A percentile compares a stretch with the other conserved stretches of the same genome.
These are phyloP conservation scores for Eimeria maxima DNA, from an alignment of 169 alveolate genomes.

Conservation along the genomic window DNA sequence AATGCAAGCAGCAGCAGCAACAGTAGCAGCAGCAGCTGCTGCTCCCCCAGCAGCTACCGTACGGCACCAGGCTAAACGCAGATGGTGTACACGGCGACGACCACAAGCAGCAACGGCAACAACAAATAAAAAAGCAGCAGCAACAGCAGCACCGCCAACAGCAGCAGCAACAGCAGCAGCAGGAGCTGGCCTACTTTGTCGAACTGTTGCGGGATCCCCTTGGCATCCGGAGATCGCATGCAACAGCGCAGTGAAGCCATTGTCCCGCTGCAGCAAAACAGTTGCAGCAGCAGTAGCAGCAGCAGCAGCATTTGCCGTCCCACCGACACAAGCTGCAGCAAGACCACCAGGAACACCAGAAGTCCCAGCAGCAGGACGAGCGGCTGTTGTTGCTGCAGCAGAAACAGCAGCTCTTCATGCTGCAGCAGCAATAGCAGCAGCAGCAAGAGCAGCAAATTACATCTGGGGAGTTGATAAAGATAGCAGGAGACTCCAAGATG, in stretches of 20 bases:
- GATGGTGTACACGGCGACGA: not conserved
- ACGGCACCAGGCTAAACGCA: not conserved
- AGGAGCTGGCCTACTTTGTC: not conserved
- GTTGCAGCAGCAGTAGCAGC: slow-evolving; percentile 39
- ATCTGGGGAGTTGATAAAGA: slow-evolving; percentile 5
- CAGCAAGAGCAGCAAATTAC: too few relatives aligned
- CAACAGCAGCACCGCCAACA: slow-evolving; percentile 7
- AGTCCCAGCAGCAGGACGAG: not conserved
- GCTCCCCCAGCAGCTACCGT: too few relatives aligned
- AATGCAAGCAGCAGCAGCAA: not conserved
- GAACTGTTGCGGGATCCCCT: not conserved
- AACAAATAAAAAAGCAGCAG: not conserved
- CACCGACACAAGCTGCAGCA: not conserved
- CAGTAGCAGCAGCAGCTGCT: slow-evolving; percentile 12
- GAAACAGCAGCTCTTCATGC: slow-evolving; percentile 26
- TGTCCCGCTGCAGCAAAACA: slow-evolving; percentile 45
- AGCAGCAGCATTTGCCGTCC: not conserved
- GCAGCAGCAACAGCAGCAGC: slow-evolving; percentile 3
- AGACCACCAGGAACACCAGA: not conserved
- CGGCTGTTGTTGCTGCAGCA: too few relatives aligned
- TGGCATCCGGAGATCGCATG: slow-evolving; percentile 11
- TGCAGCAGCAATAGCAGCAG: too few relatives aligned
- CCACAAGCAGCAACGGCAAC: not conserved
- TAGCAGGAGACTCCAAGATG: slow-evolving; percentile 41
- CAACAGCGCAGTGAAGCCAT: slow-evolving; percentile 16